Percentiles rank a stretch among this genome's conserved stretches.
phyloP scores from a whole-genome alignment of 2,329 filamentous ascomycete genomes.

The Colletotrichum musae region DNA sequence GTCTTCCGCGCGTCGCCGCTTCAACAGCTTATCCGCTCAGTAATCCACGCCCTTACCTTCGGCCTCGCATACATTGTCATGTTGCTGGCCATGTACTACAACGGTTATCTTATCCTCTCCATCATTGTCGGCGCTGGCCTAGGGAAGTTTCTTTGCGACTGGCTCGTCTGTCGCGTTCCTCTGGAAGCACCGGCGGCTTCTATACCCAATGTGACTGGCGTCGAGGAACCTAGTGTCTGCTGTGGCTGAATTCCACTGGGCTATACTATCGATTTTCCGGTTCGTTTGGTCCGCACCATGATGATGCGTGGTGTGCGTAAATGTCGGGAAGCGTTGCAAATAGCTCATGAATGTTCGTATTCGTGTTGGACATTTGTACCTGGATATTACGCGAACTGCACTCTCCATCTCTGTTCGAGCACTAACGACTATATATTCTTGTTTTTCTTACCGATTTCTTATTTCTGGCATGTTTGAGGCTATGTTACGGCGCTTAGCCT shows the following conservation, averaged over 20 bases:
- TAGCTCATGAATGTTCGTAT: neutral
- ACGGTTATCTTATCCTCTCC: constrained; percentile 60
- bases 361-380: no score
- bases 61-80: constrained; percentile 61
- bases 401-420: no score
- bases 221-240: constrained; percentile 64
- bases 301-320: no score
- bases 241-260: constrained; percentile 53
- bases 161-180: constrained; percentile 61
- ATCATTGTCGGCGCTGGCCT: constrained; percentile 63
- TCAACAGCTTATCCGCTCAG: constrained; percentile 57
- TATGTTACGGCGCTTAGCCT: no score
- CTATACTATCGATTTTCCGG: neutral
- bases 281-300: no score
- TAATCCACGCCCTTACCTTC: constrained; percentile 57
- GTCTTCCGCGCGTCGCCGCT: constrained; percentile 57
- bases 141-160: constrained; percentile 69
- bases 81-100: constrained; percentile 62
- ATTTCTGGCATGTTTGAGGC: no score
- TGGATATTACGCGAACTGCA: no score
- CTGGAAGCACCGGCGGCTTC: constrained; percentile 29
- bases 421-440: no score
- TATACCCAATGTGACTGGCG: constrained; percentile 47
- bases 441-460: no score
- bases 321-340: neutral